Percentiles rank a stretch among this genome's conserved stretches.
These are phyloP conservation scores for Saccharomycopsis amapae DNA, from an alignment of 805 yeast genomes.

Conservation along the genomic window DNA sequence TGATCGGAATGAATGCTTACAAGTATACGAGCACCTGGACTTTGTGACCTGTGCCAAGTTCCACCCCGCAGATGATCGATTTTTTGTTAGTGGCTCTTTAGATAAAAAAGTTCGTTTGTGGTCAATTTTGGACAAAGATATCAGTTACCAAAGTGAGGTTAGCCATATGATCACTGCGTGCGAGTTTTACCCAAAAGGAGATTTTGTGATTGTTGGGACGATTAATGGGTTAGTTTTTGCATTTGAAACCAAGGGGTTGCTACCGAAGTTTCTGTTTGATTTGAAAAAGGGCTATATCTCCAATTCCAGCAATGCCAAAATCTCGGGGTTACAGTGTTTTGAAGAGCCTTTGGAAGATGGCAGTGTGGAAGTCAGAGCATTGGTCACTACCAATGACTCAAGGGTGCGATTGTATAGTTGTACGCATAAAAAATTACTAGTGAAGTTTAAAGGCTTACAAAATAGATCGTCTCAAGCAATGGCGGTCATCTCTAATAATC, in stretches of 20 bases:
- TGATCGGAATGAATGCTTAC: slow-evolving; percentile 53
- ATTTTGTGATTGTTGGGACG: slow-evolving; percentile 62
- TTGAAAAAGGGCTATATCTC: slow-evolving; percentile 34
- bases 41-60: slow-evolving; percentile 75
- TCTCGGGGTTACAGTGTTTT: slow-evolving; percentile 67
- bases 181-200: slow-evolving; percentile 59
- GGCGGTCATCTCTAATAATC: slow-evolving; percentile 55
- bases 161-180: slow-evolving; percentile 69
- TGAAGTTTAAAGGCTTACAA: slow-evolving; percentile 64
- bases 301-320: slow-evolving; percentile 42
- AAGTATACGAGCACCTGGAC: slow-evolving; percentile 66
- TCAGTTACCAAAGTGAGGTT: slow-evolving; percentile 53
- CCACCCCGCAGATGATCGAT: slow-evolving; percentile 82
- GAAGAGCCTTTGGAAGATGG: slow-evolving; percentile 16
- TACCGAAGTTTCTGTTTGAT: slow-evolving; percentile 37
- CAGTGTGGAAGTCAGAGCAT: slow-evolving; percentile 33
- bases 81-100: slow-evolving; percentile 74
- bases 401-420: slow-evolving; percentile 60
- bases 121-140: slow-evolving; percentile 71
- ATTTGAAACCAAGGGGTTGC: slow-evolving; percentile 59
- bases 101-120: slow-evolving; percentile 73
- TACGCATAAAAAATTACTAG: slow-evolving; percentile 46
- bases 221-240: slow-evolving; percentile 63
- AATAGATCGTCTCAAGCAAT: slow-evolving; percentile 66
- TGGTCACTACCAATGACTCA: slow-evolving; percentile 80